Conservation (phyloP, 192 early-diverging fungal genomes). For the Rhizoclosmatium sp. region DNA sequence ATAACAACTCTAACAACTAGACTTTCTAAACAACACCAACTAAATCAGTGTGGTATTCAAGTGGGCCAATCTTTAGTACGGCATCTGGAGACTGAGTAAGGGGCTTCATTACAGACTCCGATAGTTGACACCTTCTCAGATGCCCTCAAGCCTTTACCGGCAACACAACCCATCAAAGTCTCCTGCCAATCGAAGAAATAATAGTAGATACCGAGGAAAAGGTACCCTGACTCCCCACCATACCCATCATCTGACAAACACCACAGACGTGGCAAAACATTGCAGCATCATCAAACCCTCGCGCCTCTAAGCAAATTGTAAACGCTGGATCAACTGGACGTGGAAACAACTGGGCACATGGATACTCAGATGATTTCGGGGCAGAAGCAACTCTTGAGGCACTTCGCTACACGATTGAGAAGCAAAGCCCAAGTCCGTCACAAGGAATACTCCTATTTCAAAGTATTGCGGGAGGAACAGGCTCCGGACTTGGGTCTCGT, state of each 20-base stretch:
- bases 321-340: slow-evolving; percentile 48
- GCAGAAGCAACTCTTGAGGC: slow-evolving; percentile 39
- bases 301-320: background rate
- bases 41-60: slow-evolving; percentile 55
- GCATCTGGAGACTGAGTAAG: slow-evolving; percentile 36
- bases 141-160: slow-evolving; percentile 3
- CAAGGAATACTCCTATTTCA: slow-evolving; percentile 19
- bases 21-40: background rate
- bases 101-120: no score
- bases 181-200: slow-evolving; percentile 32
- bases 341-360: slow-evolving; percentile 60
- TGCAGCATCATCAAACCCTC: slow-evolving; percentile 15
- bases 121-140: background rate
- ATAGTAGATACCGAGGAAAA: slow-evolving; percentile 57
- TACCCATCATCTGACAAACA: slow-evolving; percentile 26
- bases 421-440: background rate
- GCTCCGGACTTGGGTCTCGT: slow-evolving; percentile 54
- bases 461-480: slow-evolving; percentile 56
- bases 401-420: slow-evolving; percentile 22
- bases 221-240: slow-evolving; percentile 9
- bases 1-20: background rate
- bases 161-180: slow-evolving; percentile 9
- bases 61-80: slow-evolving; percentile 49
- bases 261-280: background rate
- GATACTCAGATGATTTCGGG: slow-evolving; percentile 47